A percentile compares a stretch with the other conserved stretches of the same genome.
These are phyloP conservation scores for Hyparrhenia diplandra DNA, from an alignment of 176 grass and related monocot genomes.

Conservation along the genomic window DNA sequence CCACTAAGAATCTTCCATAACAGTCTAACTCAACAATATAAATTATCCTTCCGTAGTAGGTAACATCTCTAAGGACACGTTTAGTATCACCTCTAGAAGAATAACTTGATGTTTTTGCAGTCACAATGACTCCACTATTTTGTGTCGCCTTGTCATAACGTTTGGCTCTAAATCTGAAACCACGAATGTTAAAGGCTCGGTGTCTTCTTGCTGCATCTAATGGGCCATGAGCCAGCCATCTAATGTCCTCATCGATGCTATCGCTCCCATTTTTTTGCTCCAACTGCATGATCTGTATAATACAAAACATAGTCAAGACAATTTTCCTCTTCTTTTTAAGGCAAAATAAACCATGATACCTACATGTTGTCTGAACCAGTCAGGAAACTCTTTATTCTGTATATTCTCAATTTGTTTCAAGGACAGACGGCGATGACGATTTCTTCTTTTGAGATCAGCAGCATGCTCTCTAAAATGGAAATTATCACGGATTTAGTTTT, in stretches of 20 bases:
- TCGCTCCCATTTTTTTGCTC: neutral
- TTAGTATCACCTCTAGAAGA: neutral
- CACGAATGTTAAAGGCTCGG: neutral
- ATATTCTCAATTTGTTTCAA: neutral
- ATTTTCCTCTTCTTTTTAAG: neutral
- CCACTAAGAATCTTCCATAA: neutral
- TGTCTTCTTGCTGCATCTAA: neutral
- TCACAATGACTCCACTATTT: neutral
- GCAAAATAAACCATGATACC: neutral
- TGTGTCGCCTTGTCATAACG: neutral
- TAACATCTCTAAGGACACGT: constrained; percentile 1
- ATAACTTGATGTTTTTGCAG: neutral
- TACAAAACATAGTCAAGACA: neutral
- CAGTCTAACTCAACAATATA: constrained; percentile 13
- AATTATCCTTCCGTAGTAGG: constrained; percentile 7
- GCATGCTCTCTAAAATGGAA: neutral
- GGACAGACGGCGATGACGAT: neutral
- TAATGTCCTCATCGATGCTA: neutral
- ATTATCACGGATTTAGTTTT: neutral
- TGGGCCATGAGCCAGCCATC: neutral
- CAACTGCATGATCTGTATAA: neutral
- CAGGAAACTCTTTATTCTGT: neutral
- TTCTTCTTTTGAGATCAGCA: neutral
- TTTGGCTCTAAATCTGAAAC: neutral
- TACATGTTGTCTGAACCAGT: neutral